These are phyloP conservation scores for Copromyces sp. DNA, from an alignment of 495 filamentous ascomycete genomes.

Conservation along the genomic window DNA sequence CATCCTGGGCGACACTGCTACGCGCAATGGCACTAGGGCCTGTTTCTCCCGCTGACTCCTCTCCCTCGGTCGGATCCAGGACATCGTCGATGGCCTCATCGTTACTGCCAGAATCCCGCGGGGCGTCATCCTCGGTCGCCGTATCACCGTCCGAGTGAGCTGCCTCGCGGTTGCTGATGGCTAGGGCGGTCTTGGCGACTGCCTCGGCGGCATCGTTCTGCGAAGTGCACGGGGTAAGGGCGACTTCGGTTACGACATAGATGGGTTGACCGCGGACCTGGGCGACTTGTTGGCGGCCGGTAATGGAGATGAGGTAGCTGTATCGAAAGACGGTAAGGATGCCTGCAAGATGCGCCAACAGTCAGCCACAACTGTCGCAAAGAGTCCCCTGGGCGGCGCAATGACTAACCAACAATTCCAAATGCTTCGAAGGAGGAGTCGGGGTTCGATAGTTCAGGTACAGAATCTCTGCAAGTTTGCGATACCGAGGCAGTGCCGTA, in stretches of 20 bases:
- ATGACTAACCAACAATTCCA: slow-evolving; percentile 69
- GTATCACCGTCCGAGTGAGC: slow-evolving; percentile 26
- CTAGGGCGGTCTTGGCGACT: slow-evolving; percentile 52
- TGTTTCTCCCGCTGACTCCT: slow-evolving; percentile 26
- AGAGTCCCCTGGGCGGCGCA: slow-evolving; percentile 48
- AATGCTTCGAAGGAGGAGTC: slow-evolving; percentile 57
- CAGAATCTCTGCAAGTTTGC: slow-evolving; percentile 22
- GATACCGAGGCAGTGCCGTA: slow-evolving; percentile 57
- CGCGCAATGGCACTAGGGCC: slow-evolving; percentile 25
- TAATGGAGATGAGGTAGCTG: slow-evolving; percentile 77
- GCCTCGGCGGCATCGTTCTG: slow-evolving; percentile 60
- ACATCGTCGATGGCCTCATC: slow-evolving; percentile 19
- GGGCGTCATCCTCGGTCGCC: slow-evolving; percentile 22
- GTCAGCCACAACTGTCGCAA: slow-evolving; percentile 69
- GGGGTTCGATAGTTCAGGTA: slow-evolving; percentile 22
- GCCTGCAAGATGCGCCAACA: slow-evolving; percentile 34
- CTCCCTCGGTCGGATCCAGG: slow-evolving; percentile 6
- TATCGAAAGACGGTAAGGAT: slow-evolving; percentile 59
- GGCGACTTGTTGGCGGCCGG: slow-evolving; percentile 76
- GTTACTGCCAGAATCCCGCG: slow-evolving; percentile 18
- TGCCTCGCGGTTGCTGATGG: slow-evolving; percentile 25
- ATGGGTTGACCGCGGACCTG: slow-evolving; percentile 70
- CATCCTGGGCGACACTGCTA: slow-evolving; percentile 67
- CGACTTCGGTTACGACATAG: slow-evolving; percentile 76
- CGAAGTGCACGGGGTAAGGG: slow-evolving; percentile 75